These are phyloP conservation scores for Oryza meyeriana DNA, from an alignment of 176 grass and related monocot species.

Conservation along the genomic window DNA sequence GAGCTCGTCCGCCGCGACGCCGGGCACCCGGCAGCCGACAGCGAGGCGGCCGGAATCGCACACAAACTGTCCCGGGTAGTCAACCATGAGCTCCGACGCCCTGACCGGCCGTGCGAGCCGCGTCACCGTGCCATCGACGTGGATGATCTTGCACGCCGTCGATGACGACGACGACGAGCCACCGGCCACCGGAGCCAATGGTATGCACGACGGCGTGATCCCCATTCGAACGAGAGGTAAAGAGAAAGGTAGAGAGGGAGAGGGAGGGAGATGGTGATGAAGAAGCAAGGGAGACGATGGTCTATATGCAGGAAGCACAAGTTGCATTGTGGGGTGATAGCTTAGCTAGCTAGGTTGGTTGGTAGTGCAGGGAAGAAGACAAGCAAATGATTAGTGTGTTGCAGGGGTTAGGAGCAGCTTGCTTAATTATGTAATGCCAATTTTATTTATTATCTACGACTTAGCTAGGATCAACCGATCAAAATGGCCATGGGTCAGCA, in stretches of 20 bases:
- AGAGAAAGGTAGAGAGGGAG: not conserved
- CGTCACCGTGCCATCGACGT: slow-evolving; percentile 47
- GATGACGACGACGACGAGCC: not conserved
- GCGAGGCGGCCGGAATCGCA: slow-evolving; percentile 55
- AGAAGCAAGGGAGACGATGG: not conserved
- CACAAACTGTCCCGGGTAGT: slow-evolving; percentile 76
- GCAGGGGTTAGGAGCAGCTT: slow-evolving; percentile 30
- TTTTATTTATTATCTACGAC: not conserved
- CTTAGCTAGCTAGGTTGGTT: not conserved
- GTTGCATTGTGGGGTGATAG: not conserved
- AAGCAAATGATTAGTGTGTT: slow-evolving; percentile 45
- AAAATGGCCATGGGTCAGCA: not conserved
- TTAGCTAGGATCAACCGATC: not conserved
- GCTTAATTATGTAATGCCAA: not conserved
- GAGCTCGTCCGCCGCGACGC: slow-evolving; percentile 49
- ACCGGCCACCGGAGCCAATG: not conserved
- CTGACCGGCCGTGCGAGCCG: slow-evolving; percentile 39
- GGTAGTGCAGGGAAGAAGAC: slow-evolving; percentile 54
- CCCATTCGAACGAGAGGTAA: slow-evolving; percentile 39
- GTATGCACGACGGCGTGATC: slow-evolving; percentile 51
- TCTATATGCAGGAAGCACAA: slow-evolving; percentile 3
- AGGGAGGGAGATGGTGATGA: not conserved
- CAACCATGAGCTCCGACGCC: slow-evolving; percentile 58
- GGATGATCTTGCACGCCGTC: slow-evolving; percentile 54
- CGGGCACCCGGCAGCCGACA: slow-evolving; percentile 70